These are phyloP conservation scores for Punica granatum DNA, from an alignment of 345 rosid genomes.

Conservation along the genomic window DNA sequence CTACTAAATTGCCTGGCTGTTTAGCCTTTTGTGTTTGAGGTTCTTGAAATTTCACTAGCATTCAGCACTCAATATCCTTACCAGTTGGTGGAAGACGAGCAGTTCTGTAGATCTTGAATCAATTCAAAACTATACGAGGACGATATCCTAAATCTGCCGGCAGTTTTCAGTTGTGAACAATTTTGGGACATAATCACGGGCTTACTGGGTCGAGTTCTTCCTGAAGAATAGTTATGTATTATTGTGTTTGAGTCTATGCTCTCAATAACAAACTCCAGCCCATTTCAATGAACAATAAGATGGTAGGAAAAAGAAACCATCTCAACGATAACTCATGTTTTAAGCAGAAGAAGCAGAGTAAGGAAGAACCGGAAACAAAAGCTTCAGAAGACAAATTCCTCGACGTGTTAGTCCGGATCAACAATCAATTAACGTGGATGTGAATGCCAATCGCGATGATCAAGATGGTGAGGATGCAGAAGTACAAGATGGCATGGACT, in stretches of 20 bases:
- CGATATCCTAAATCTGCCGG: too few relatives aligned
- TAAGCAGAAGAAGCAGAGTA: background rate
- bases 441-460: conserved; percentile 65
- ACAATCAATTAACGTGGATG: conserved; percentile 25
- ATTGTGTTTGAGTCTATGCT: background rate
- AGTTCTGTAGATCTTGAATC: background rate
- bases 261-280: background rate
- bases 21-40: too few relatives aligned
- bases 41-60: too few relatives aligned
- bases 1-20: too few relatives aligned
- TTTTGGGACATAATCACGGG: background rate
- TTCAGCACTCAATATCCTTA: background rate
- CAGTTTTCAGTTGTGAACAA: too few relatives aligned
- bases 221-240: background rate
- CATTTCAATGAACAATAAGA: background rate
- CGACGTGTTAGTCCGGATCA: too few relatives aligned
- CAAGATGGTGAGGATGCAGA: conserved; percentile 76
- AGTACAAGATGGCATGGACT: conserved; percentile 74
- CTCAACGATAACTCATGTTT: background rate
- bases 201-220: background rate
- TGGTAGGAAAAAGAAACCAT: background rate
- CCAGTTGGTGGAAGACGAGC: background rate
- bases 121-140: too few relatives aligned
- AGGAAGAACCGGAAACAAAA: too few relatives aligned
- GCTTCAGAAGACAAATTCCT: background rate